phyloP scores from a whole-genome alignment of 495 filamentous ascomycete genomes.

The Aspergillus conjunctus region DNA sequence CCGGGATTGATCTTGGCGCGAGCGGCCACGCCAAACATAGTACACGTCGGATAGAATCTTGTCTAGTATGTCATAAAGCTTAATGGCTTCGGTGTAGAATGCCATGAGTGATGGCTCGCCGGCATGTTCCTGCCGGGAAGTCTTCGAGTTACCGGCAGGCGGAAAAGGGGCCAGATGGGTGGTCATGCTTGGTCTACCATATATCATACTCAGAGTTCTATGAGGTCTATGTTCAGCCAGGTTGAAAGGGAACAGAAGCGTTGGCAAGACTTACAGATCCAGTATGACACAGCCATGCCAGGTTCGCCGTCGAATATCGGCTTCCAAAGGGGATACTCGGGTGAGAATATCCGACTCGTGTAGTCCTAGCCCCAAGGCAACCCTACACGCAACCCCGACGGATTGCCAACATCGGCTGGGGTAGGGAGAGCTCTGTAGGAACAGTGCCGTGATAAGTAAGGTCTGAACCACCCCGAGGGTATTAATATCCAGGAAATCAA shows the following conservation, averaged over 20 bases:
- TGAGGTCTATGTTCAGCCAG: neutral
- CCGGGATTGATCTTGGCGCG: conserved; percentile 10
- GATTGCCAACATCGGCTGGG: conserved; percentile 51
- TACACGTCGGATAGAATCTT: conserved; percentile 47
- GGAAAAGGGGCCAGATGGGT: conserved; percentile 38
- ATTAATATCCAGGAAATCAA: conserved; percentile 47
- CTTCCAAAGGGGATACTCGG: conserved; percentile 36
- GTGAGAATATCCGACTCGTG: conserved; percentile 37
- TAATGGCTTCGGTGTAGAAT: conserved; percentile 46
- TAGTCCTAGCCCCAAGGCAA: conserved; percentile 51
- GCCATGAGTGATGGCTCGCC: conserved; percentile 25
- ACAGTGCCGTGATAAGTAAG: conserved; percentile 44
- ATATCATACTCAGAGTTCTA: conserved; percentile 49
- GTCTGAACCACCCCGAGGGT: conserved; percentile 51
- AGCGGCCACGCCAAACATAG: conserved; percentile 36
- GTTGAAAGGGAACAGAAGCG: neutral
- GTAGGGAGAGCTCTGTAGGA: conserved; percentile 50
- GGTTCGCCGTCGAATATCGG: conserved; percentile 44
- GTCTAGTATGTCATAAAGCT: conserved; percentile 46
- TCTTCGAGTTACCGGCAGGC: conserved; percentile 26
- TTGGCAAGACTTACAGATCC: conserved; percentile 40
- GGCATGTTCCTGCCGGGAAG: neutral
- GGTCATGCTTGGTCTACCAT: conserved; percentile 50
- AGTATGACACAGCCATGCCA: conserved; percentile 54
- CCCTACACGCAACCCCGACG: conserved; percentile 49